These are phyloP conservation scores for Salvia miltiorrhiza DNA, from an alignment of 257 asterid species.

Conservation along the genomic window DNA sequence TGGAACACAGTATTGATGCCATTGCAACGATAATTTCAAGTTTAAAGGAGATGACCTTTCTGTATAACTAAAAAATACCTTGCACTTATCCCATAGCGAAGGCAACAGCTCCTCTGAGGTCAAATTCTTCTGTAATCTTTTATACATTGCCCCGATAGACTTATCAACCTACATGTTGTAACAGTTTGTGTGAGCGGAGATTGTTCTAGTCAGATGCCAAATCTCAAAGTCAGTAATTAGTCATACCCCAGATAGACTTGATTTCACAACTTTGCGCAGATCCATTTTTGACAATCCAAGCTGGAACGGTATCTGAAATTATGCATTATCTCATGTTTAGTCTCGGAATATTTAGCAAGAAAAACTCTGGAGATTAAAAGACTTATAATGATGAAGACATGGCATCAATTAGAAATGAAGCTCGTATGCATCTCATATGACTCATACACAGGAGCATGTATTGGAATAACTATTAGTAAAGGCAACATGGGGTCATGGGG, in stretches of 20 bases:
- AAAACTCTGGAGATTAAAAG: conserved; percentile 9
- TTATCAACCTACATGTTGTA: conserved; percentile 70
- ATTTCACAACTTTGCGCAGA: conserved; percentile 87
- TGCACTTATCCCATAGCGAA: conserved; percentile 99
- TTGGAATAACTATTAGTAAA: not conserved
- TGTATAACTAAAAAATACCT: conserved; percentile 47
- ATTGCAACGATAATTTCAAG: conserved; percentile 1
- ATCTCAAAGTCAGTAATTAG: conserved; percentile 10
- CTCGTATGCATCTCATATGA: conserved; percentile 3
- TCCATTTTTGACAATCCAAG: conserved; percentile 93
- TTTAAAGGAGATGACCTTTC: not conserved
- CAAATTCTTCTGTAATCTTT: conserved; percentile 64
- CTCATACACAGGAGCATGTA: not conserved
- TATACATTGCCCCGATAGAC: conserved; percentile 77
- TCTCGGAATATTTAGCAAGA: conserved; percentile 3
- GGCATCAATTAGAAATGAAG: conserved; percentile 1
- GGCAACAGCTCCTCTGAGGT: conserved; percentile 78
- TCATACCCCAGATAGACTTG: conserved; percentile 94
- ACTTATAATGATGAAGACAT: not conserved
- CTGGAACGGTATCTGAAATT: conserved; percentile 91
- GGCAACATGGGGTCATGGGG: not conserved
- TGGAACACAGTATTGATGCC: not conserved
- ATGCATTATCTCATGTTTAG: conserved; percentile 19
- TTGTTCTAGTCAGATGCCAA: conserved; percentile 14
- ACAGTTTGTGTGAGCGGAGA: not conserved